phyloP scores from a whole-genome alignment of 2,329 filamentous ascomycete species.

The Trichophyton schoenleinii region DNA sequence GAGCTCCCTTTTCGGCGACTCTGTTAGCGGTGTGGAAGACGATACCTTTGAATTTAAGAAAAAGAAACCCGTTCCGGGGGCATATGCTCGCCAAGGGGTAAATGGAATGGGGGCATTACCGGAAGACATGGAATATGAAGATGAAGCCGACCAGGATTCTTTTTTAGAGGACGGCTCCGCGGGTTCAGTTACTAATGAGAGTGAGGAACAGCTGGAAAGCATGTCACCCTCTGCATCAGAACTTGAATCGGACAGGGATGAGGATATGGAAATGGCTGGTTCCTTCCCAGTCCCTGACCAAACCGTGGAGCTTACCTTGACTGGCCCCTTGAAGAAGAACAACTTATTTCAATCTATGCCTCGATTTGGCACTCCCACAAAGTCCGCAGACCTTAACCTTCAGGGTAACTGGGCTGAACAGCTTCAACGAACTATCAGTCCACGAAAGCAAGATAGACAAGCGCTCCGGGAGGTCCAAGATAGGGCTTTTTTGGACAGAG shows the following conservation, averaged over 20 bases:
- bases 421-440: constrained; percentile 84
- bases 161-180: constrained; percentile 90
- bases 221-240: constrained; percentile 39
- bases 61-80: constrained; percentile 53
- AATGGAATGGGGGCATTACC: constrained; percentile 28
- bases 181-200: constrained; percentile 51
- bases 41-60: constrained; percentile 48
- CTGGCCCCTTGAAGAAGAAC: constrained; percentile 19
- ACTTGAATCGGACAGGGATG: constrained; percentile 49
- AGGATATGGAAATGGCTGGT: constrained; percentile 74
- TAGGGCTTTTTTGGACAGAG: constrained; percentile 42
- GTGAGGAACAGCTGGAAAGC: constrained; percentile 10
- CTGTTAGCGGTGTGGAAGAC: constrained; percentile 34
- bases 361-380: constrained; percentile 8
- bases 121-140: constrained; percentile 35
- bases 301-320: constrained; percentile 59
- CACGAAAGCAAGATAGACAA: constrained; percentile 76
- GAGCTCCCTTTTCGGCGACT: constrained; percentile 28
- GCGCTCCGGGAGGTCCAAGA: constrained; percentile 55
- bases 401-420: constrained; percentile 90
- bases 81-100: constrained; percentile 56
- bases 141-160: constrained; percentile 47
- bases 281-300: constrained; percentile 61
- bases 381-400: constrained; percentile 31
- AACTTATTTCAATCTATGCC: constrained; percentile 11